phyloP scores from a whole-genome alignment of 1,139 yeast genomes.

The Diutina siamensis region DNA sequence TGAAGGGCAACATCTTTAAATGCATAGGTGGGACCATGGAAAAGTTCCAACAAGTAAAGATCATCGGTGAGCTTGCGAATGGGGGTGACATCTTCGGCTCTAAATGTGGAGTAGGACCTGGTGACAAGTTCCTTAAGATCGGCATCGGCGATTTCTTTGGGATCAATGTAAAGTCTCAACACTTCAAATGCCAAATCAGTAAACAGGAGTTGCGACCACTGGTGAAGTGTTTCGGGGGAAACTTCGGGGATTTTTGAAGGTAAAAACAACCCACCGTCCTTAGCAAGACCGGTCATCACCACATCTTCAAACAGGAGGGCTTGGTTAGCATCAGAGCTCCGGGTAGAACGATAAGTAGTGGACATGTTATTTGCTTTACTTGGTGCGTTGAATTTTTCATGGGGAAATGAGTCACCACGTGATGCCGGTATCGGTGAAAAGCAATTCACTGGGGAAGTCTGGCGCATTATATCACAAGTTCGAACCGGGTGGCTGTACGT shows the following conservation, averaged over 20 bases:
- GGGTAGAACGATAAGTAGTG: constrained; percentile 68
- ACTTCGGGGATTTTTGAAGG: constrained; percentile 74
- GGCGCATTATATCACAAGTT: too few species aligned
- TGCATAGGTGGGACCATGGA: constrained; percentile 99
- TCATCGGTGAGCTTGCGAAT: constrained; percentile 44
- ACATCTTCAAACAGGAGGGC: constrained; percentile 78
- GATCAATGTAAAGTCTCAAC: constrained; percentile 64
- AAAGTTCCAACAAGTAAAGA: constrained; percentile 74
- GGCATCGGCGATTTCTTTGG: constrained; percentile 54
- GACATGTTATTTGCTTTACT: background rate
- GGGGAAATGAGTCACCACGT: constrained; percentile 3
- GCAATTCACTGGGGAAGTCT: too few species aligned
- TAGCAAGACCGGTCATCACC: constrained; percentile 86
- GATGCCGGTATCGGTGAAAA: constrained; percentile 1
- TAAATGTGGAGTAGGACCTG: constrained; percentile 80
- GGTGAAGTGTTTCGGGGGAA: constrained; percentile 42
- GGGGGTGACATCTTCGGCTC: constrained; percentile 82
- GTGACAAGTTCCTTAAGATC: constrained; percentile 55
- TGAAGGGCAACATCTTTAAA: constrained; percentile 97
- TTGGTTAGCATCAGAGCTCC: constrained; percentile 39
- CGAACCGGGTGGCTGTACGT: too few species aligned
- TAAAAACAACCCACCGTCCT: constrained; percentile 90
- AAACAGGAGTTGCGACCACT: constrained; percentile 70
- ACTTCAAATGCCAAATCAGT: constrained; percentile 81
- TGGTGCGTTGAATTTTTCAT: background rate